Evolutionary conservation across 768 basidiomycete genomes (phyloP).

Genomic region (Rhodocollybia butyracea): DNA sequence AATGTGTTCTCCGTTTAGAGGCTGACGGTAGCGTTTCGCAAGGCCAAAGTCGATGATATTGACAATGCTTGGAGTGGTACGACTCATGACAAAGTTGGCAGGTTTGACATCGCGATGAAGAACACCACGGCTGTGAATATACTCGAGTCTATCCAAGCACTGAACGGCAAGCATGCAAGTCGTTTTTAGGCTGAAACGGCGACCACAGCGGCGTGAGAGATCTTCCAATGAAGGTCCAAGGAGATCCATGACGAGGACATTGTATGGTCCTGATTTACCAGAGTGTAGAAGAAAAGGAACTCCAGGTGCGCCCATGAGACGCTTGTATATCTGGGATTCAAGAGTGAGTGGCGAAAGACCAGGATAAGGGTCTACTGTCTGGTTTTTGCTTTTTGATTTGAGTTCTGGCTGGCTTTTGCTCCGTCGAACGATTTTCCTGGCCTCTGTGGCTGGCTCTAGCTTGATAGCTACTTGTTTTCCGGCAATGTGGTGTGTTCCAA

Average conservation of each 20-base stretch:
- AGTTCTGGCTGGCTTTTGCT: constrained; percentile 8
- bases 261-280: constrained; percentile 89
- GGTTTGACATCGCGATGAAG: constrained; percentile 98
- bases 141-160: constrained; percentile 90
- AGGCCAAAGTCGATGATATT: constrained; percentile 93
- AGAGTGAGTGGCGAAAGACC: constrained; percentile 52
- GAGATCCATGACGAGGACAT: constrained; percentile 97
- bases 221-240: constrained; percentile 88
- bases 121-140: constrained; percentile 92
- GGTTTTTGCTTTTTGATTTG: not conserved
- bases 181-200: constrained; percentile 92
- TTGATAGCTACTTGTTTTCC: constrained; percentile 87
- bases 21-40: constrained; percentile 73
- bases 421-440: not conserved
- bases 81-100: constrained; percentile 97
- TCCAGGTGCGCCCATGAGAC: constrained; percentile 83
- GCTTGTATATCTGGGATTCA: constrained; percentile 90
- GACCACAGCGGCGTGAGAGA: constrained; percentile 85
- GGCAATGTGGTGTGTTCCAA: constrained; percentile 76
- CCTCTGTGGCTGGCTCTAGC: constrained; percentile 55
- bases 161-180: constrained; percentile 93
- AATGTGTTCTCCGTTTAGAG: constrained; percentile 61
- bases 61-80: constrained; percentile 56
- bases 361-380: constrained; percentile 16
- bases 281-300: constrained; percentile 94